These are phyloP conservation scores for Piedraia hortae DNA, from an alignment of 2,329 filamentous ascomycete species.

Conservation along the genomic window DNA sequence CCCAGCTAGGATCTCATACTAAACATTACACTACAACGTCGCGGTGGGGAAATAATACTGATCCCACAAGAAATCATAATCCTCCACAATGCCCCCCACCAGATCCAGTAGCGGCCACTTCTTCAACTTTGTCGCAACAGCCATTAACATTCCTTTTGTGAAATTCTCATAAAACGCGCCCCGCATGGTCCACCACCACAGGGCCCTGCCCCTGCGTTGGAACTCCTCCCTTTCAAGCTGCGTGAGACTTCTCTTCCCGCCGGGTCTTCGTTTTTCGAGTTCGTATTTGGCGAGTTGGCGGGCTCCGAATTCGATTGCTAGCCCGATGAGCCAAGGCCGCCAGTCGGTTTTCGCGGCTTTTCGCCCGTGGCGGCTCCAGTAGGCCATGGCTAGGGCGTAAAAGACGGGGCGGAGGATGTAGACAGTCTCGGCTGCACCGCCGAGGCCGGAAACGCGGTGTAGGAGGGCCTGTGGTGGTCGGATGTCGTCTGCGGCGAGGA, in stretches of 20 bases:
- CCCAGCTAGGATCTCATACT: too few species aligned
- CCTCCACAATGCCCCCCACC: constrained; percentile 62
- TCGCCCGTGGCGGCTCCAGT: constrained; percentile 24
- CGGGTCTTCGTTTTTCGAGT: constrained; percentile 32
- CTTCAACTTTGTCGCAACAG: constrained; percentile 41
- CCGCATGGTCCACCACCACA: constrained; percentile 89
- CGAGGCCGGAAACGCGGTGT: constrained; percentile 45
- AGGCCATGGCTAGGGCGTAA: constrained; percentile 61
- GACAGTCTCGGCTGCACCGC: constrained; percentile 65
- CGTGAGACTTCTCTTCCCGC: constrained; percentile 42
- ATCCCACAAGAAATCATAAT: constrained; percentile 96
- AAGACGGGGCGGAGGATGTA: constrained; percentile 73
- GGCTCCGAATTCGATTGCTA: constrained; percentile 65
- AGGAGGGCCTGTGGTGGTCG: constrained; percentile 69
- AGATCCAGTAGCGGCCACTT: constrained; percentile 52
- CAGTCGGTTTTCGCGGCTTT: constrained; percentile 55
- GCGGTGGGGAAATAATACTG: constrained; percentile 73
- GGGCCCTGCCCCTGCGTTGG: constrained; percentile 60
- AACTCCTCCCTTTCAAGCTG: constrained; percentile 75
- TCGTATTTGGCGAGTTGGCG: constrained; percentile 53
- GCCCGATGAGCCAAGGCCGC: constrained; percentile 72
- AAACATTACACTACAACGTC: constrained; percentile 18
- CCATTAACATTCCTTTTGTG: constrained; percentile 40
- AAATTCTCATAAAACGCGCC: constrained; percentile 92
- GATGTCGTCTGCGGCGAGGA: constrained; percentile 86